Conservation (phyloP, 1,139 yeast genomes). For the Candida neerlandica region DNA sequence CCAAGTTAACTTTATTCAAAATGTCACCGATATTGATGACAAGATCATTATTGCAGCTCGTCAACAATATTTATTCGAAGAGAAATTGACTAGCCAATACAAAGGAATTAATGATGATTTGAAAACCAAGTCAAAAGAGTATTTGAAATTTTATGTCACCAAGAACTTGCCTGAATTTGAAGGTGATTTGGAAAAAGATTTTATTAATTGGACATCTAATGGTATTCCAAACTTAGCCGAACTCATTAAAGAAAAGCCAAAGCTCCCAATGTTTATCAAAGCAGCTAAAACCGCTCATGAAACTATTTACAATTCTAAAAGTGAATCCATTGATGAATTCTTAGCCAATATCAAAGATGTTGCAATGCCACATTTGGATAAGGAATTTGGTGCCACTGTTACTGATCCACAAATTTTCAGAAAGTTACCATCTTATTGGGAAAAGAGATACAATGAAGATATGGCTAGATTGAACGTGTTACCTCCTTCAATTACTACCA, state of each 20-base stretch:
- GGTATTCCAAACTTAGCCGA: constrained; percentile 48
- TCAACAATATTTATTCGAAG: constrained; percentile 77
- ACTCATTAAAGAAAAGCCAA: constrained; percentile 63
- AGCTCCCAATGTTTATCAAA: constrained; percentile 79
- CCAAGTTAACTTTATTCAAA: constrained; percentile 84
- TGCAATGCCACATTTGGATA: constrained; percentile 72
- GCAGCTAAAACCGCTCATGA: constrained; percentile 60
- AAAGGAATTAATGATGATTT: constrained; percentile 39
- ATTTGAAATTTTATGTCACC: constrained; percentile 52
- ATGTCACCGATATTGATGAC: constrained; percentile 97
- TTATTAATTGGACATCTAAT: constrained; percentile 51
- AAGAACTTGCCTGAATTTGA: constrained; percentile 56
- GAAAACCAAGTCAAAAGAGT: constrained; percentile 38
- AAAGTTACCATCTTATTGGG: constrained; percentile 89
- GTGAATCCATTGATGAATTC: constrained; percentile 39
- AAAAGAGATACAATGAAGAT: constrained; percentile 76
- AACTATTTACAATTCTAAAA: constrained; percentile 33
- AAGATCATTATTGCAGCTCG: constrained; percentile 94
- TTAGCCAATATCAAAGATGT: constrained; percentile 64
- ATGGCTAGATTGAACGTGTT: constrained; percentile 84
- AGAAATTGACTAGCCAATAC: constrained; percentile 44
- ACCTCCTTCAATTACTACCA: constrained; percentile 82
- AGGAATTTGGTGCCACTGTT: constrained; percentile 69
- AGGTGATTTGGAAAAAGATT: constrained; percentile 34
- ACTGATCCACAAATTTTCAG: constrained; percentile 85